phyloP scores from a whole-genome alignment of 108 stramenopile species.

The Parietichytrium sp. region DNA sequence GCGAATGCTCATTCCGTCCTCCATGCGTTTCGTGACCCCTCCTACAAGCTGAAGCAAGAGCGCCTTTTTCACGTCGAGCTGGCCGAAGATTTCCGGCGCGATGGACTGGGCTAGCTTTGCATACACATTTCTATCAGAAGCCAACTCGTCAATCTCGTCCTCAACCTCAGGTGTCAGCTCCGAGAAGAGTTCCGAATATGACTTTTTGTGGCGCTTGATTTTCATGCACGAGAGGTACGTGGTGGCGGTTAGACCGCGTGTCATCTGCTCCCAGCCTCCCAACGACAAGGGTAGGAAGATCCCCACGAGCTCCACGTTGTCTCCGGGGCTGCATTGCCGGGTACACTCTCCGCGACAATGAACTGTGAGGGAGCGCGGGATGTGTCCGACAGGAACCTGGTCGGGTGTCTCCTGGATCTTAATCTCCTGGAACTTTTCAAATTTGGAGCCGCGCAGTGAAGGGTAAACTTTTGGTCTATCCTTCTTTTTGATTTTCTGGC shows the following conservation, averaged over 20 bases:
- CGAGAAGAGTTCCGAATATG: conserved; percentile 53
- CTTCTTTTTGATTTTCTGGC: conserved; percentile 47
- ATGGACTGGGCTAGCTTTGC: conserved; percentile 70
- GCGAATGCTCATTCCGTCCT: conserved; percentile 93
- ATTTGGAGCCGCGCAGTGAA: conserved; percentile 91
- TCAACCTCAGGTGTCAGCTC: conserved; percentile 64
- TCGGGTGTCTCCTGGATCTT: conserved; percentile 90
- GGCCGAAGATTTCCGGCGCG: conserved; percentile 98
- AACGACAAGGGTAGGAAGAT: conserved; percentile 83
- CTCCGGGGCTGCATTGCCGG: conserved; percentile 81
- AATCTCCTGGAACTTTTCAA: conserved; percentile 93
- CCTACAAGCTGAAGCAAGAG: conserved; percentile 89
- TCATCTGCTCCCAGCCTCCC: conserved; percentile 77
- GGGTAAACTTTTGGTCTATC: conserved; percentile 56
- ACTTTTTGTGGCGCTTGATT: conserved; percentile 2
- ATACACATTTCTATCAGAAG: conserved; percentile 50
- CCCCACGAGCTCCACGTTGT: conserved; percentile 87
- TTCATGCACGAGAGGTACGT: conserved; percentile 74
- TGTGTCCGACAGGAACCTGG: conserved; percentile 96
- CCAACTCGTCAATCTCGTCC: conserved; percentile 56
- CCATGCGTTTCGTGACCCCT: conserved; percentile 80
- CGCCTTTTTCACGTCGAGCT: conserved; percentile 94
- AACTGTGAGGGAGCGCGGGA: conserved; percentile 85
- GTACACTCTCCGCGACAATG: conserved; percentile 86
- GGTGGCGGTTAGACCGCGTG: conserved; percentile 86